Conservation (phyloP, 768 basidiomycete genomes). For the Mycena crocata region DNA sequence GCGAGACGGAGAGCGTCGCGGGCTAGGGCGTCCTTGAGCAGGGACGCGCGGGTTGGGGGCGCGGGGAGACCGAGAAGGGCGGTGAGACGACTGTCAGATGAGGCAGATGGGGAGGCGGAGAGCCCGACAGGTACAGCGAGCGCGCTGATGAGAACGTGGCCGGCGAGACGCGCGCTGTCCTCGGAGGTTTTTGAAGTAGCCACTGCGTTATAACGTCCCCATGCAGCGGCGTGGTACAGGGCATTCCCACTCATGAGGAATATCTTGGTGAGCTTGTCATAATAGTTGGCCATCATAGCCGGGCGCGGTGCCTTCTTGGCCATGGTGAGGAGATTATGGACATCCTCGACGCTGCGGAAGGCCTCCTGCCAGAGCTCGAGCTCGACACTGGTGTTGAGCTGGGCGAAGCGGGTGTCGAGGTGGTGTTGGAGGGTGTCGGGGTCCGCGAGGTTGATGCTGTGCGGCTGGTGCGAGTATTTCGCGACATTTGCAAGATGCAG, state of each 20-base stretch:
- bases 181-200: constrained; percentile 78
- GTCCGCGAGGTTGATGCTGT: constrained; percentile 95
- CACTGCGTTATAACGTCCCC: constrained; percentile 86
- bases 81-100: constrained; percentile 75
- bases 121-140: constrained; percentile 91
- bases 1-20: constrained; percentile 87
- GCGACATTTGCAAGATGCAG: constrained; percentile 94
- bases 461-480: constrained; percentile 94
- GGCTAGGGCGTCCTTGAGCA: constrained; percentile 88
- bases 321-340: constrained; percentile 94
- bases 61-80: constrained; percentile 86
- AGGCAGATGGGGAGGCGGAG: constrained; percentile 52
- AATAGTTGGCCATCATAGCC: constrained; percentile 98
- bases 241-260: constrained; percentile 96
- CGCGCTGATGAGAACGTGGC: constrained; percentile 91
- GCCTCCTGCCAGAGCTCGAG: constrained; percentile 99
- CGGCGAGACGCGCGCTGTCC: constrained; percentile 83
- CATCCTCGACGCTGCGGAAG: constrained; percentile 97
- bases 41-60: constrained; percentile 87
- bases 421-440: constrained; percentile 95
- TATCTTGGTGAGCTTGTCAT: constrained; percentile 96
- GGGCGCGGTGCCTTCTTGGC: constrained; percentile 94
- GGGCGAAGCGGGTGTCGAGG: constrained; percentile 96
- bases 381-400: constrained; percentile 96
- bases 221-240: constrained; percentile 96